Base-by-base conservation (phyloP, 306 rosid species). In the Prunus mongolica region DNA sequence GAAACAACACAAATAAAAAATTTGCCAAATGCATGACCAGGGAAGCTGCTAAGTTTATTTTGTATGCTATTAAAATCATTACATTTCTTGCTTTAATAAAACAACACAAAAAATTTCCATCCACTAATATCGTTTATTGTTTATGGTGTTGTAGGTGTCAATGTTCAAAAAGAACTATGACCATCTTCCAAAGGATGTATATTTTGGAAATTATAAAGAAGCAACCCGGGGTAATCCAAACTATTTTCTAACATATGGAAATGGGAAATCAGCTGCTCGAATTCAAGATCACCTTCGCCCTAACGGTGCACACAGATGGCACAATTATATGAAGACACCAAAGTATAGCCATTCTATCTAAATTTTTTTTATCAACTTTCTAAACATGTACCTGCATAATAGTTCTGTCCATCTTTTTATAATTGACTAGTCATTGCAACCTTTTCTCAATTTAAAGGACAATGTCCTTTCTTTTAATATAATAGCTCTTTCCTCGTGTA, bases 281-380 rank as follows among this genome's bases (percentile, higher is more conserved):
- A 67, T 96, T 74, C 92, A 88, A 82, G 97, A 92, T 73, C 98
- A 96, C 87, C 99, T 96, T 64, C 99, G 97, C 72, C 98, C 99
- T 27, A 91, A 96, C 70, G 99, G 98, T 67, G 99, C 99, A 84
- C 99, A 96, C 76, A 88, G 97, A 86, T 94, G 98, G 98, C 97
- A 94, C 85, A 94, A 94, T 83, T 91, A 91, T 81, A 91, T 94
- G 98, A 94, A 91, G 88, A 63, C 94, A 10, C 98, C 97, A 20
- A 80, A 81, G 98, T 94, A 91, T 69, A 91, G 73, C 76, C 57
- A 44, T 75, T 80, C 77, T 75, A 55, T 75, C 50, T 22, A 44
- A 44, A 67, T 55, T 16, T 19, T 27, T n/a, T 55, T 70, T 20
- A 32, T 71, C 30, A 32, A 12, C 49, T 38, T 71, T 63, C 10